Evolutionary conservation across 1,139 yeast species (phyloP).

Genomic region (Hyphopichia wangnamkhiaoensis): DNA sequence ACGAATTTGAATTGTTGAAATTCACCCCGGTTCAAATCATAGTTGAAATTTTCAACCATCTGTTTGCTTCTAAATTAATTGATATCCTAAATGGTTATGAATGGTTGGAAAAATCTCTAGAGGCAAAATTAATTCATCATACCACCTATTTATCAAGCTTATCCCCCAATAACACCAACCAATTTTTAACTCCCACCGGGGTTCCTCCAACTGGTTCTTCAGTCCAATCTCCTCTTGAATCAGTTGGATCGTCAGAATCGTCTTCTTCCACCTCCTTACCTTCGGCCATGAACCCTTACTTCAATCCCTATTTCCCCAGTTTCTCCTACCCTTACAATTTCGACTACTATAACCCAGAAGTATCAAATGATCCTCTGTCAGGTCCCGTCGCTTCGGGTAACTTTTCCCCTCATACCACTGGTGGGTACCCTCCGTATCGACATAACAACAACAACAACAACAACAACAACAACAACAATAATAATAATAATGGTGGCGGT

Average conservation of each 20-base stretch:
- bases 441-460: too few species aligned
- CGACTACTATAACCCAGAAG: slow-evolving; percentile 5
- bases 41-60: slow-evolving; percentile 18
- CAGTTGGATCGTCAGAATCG: slow-evolving; percentile 3
- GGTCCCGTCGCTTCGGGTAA: too few species aligned
- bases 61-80: slow-evolving; percentile 14
- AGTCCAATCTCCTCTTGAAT: slow-evolving; percentile 1
- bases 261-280: slow-evolving; percentile 6
- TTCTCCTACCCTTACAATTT: slow-evolving; percentile 8
- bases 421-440: too few species aligned
- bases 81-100: slow-evolving; percentile 28
- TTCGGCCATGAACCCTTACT: slow-evolving; percentile 2
- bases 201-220: not conserved
- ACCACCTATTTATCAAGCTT: not conserved
- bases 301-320: slow-evolving; percentile 6
- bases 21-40: slow-evolving; percentile 10
- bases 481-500: too few species aligned
- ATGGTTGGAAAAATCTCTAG: slow-evolving; percentile 22
- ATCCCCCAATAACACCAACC: not conserved
- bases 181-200: not conserved
- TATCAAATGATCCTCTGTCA: too few species aligned
- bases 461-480: too few species aligned
- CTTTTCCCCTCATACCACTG: too few species aligned
- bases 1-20: slow-evolving; percentile 1
- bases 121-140: slow-evolving; percentile 14